Base-by-base conservation (phyloP, 2,329 filamentous ascomycete species). In the Blastomyces parvus region DNA sequence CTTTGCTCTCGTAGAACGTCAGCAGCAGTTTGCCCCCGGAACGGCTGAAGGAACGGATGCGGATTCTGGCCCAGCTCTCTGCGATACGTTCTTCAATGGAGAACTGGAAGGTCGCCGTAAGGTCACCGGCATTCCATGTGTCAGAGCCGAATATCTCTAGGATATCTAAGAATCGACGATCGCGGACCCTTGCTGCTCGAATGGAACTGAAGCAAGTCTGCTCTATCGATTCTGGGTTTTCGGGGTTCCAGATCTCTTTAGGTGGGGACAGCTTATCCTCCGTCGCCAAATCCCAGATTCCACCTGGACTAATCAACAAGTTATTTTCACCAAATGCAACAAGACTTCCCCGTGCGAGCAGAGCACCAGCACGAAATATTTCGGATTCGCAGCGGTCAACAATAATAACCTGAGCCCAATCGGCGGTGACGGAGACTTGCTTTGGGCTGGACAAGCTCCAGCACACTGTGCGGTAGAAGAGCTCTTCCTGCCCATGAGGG, bases 351-450 rank as follows among this genome's bases (percentile, higher is more conserved):
- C 59, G 44, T 17, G 3, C 59, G 25, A 11, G 59, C 22, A 48
- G 4, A 46, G 59, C 1, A 27, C 17, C 7, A 33, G 59, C 59
- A 27, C 17, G 27, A 61, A 61, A 61, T 61, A 61, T 53, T 25
- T 30, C 38, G n/a, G 59, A 61, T 38, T 53, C 59, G 22, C 44
- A 61, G n/a, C 44, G 59, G 30, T 61, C 59, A 30, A 40, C 59
- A 40, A 61, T 61, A 36, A 61, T 61, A 53, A 61, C 59, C 33
- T 61, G 59, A 9, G 59, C 59, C 59, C 59, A 61, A 38, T 61
- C 59, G 22, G 42, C 59, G 7, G 59, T 52, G 22, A 61, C 59
- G 25, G 59, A 61, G 36, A 50, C 44, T 53, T 61, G 42, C 27
- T 61, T 48, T n/a, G 36, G 46, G 36, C 36, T 50, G 14, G 59